Evolutionary conservation across 805 yeast genomes (phyloP), one percentile per base, ranked within the genome.

Genomic region (Pichia phayaonensis): DNA sequence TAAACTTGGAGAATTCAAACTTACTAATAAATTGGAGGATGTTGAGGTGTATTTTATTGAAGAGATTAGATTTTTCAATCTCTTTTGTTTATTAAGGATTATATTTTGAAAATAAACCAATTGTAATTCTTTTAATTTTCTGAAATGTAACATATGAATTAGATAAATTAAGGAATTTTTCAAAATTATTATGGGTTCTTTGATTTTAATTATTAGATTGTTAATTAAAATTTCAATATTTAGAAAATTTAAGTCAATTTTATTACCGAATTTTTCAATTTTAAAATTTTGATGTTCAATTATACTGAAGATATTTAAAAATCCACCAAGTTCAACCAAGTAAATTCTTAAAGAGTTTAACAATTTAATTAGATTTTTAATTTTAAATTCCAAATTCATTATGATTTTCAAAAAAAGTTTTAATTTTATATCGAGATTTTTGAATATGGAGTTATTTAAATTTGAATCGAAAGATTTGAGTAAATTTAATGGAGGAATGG

Each of bases 301-400:
- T 34, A 79, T 69, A 21, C 81, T 74, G 55, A 79, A 77, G 52
- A 79, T 75, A 60, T 79, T 79, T 56, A 78, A 70, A 56, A 76
- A 75, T 4, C 81, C 82, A 21, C 84, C 84, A 46, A 79, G 64
- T 58, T 77, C 81, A 15, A 77, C 70, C 54, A 78, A 58, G 6
- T 68, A 63, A 16, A 64, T 52, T 46, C 76, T 66, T 34, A 75
- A 61, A 0, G 58, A 56, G 47, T 72, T 73, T 53, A 71, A 70
- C 55, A 72, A 69, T 43, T 72, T 71, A 22, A 67, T 63, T 11
- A 74, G 58, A 24, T 68, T 65, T n/a, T 71, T 61, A 54, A 70
- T 66, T 5, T 67, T 53, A 42, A 62, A 63, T 53, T 75, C 75
- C 42, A 77, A 55, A 34, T 67, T 51, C 2, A 47, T 50, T 3